phyloP scores from a whole-genome alignment of 306 rosid genomes.

The Arachis stenosperma region DNA sequence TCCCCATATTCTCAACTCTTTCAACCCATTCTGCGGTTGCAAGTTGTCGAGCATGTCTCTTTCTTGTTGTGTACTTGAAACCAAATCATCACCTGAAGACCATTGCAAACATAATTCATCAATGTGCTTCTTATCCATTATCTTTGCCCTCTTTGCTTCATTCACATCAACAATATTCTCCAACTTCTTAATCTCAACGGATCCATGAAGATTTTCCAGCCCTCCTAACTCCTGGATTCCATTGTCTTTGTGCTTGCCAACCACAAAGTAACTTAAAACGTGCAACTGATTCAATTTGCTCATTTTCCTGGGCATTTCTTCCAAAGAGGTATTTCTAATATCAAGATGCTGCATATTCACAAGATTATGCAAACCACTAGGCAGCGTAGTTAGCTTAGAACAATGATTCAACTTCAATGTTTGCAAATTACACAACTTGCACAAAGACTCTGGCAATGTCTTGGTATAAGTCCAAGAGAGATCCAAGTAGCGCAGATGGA shows the following conservation, averaged over 20 bases:
- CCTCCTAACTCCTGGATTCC: slow-evolving; percentile 17
- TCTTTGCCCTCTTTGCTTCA: slow-evolving; percentile 7
- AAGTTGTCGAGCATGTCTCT: slow-evolving; percentile 6
- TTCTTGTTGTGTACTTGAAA: background rate
- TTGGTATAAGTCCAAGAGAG: fast-evolving
- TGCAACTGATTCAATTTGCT: background rate
- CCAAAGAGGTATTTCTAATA: fast-evolving
- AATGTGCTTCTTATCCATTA: slow-evolving; percentile 10
- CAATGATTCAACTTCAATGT: background rate
- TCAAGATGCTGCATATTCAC: slow-evolving; percentile 21
- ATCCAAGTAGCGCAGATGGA: slow-evolving; percentile 21
- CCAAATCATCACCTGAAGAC: background rate
- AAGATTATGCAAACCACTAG: background rate
- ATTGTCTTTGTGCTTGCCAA: background rate
- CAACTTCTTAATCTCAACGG: background rate
- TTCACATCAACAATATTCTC: background rate
- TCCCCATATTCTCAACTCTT: fast-evolving
- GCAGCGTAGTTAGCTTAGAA: background rate
- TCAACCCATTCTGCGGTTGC: background rate
- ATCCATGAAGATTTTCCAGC: background rate
- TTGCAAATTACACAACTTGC: slow-evolving; percentile 13
- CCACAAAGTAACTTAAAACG: background rate
- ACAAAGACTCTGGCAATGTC: slow-evolving; percentile 5
- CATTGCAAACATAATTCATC: fast-evolving
- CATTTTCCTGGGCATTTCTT: slow-evolving; percentile 23